phyloP scores from a whole-genome alignment of 1,284 basidiomycete genomes.

The Cutaneotrichosporon sp. region DNA sequence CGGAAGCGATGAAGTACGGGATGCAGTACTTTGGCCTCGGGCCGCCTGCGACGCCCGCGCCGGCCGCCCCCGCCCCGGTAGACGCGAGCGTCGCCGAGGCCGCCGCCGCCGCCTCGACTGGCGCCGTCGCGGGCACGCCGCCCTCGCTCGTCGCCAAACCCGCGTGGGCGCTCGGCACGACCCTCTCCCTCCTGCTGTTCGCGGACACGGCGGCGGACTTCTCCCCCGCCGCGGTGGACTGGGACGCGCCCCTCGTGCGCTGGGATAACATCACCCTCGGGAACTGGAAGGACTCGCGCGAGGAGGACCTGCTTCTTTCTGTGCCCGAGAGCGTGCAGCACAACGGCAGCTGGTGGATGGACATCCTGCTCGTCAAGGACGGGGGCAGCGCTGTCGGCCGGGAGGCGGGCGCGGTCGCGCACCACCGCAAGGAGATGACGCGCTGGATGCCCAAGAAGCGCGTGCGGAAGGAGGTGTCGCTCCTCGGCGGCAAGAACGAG shows the following conservation, averaged over 20 bases:
- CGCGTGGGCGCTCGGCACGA: constrained; percentile 53
- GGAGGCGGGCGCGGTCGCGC: constrained; percentile 65
- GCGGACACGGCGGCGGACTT: constrained; percentile 57
- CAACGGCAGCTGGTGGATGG: constrained; percentile 76
- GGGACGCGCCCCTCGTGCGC: constrained; percentile 34
- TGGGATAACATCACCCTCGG: constrained; percentile 85
- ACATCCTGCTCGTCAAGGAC: constrained; percentile 75
- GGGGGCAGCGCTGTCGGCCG: constrained; percentile 60
- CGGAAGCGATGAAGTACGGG: constrained; percentile 44
- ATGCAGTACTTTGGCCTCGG: constrained; percentile 32
- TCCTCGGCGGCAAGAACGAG: constrained; percentile 63
- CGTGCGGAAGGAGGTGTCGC: constrained; percentile 77
- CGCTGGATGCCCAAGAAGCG: constrained; percentile 74
- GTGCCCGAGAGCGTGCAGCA: constrained; percentile 74
- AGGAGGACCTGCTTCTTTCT: constrained; percentile 66
- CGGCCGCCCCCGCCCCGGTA: too few relatives aligned
- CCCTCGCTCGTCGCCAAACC: constrained; percentile 2
- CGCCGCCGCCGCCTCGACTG: constrained; percentile 14
- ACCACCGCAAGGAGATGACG: constrained; percentile 82
- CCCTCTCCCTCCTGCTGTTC: constrained; percentile 67
- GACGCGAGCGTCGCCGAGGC: too few relatives aligned
- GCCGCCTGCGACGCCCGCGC: constrained; percentile 10
- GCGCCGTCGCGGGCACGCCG: constrained; percentile 8
- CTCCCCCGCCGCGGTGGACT: constrained; percentile 57
- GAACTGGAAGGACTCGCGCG: constrained; percentile 70